Evolutionary conservation across 768 basidiomycete species (phyloP).

Genomic region (Cystofilobasidium capitatum): DNA sequence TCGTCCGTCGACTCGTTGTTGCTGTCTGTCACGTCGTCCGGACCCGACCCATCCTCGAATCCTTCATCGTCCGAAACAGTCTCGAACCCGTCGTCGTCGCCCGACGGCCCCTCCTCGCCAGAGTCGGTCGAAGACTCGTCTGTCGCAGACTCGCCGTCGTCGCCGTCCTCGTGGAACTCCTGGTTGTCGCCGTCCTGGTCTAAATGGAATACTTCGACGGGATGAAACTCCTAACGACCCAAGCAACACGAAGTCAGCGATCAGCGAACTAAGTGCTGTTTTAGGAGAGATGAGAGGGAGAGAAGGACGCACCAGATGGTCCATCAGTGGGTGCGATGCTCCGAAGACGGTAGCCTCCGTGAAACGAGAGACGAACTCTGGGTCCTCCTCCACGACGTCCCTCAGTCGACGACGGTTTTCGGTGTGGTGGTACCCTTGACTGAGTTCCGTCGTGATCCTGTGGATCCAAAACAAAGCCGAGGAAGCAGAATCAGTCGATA

Average conservation of each 20-base stretch:
- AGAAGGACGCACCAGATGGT: not conserved
- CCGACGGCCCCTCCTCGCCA: not conserved
- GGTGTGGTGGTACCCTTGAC: not conserved
- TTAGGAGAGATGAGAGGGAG: not conserved
- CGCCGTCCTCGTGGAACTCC: not conserved
- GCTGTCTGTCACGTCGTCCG: not conserved
- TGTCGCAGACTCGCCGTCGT: not conserved
- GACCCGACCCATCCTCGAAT: not conserved
- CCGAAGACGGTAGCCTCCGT: not conserved
- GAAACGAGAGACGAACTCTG: not conserved
- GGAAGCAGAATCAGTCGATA: no score
- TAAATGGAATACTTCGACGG: no score
- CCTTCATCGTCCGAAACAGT: not conserved
- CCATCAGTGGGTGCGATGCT: not conserved
- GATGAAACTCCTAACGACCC: no score
- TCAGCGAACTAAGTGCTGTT: no score
- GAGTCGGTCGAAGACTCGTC: not conserved
- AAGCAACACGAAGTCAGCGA: no score
- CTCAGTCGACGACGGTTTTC: not conserved
- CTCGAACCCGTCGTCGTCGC: not conserved
- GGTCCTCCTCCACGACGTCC: not conserved
- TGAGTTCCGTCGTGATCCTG: no score
- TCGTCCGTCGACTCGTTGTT: no score
- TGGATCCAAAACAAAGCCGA: no score
- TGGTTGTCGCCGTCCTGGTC: no score